Base-by-base conservation (phyloP, 2,329 filamentous ascomycete species). In the Aspergillus aculeatinus region DNA sequence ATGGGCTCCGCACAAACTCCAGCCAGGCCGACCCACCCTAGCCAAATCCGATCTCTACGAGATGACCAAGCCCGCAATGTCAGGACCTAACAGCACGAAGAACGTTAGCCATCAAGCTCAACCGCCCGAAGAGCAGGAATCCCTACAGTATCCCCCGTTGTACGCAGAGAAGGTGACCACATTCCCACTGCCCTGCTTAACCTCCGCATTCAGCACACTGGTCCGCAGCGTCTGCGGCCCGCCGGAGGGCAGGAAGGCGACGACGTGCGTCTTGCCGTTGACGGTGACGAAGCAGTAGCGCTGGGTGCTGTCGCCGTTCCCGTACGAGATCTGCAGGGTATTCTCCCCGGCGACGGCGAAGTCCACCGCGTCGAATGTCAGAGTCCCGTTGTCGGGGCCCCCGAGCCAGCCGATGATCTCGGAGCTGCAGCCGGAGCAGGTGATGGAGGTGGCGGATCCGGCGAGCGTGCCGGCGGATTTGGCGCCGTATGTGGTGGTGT, bases 331-430 rank as follows among this genome's bases (percentile, higher is more conserved):
- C 1, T 81, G 73, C 10, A 88, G 74, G 0, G 85, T 86, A 0
- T 79, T 83, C 12, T 76, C 69, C 0, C 79, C 81, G 0, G 78
- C 73, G 0, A 71, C 77, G 1, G 76, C 72, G 51, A 80, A 81
- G 16, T 72, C 73, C 2, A 87, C 76, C 4, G 73, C 74, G 0
- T 69, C 67, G 52, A 88, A 83, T 0, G 78, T 79, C 2, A 86
- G 73, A 0, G 75, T 80, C 0, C 82, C 83, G 0, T 73, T 74
- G 0, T 75, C 67, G 0, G 76, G 70, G 0, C 84, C 83, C 0
- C 86, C 86, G 3, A 84, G 76, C 31, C 84, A 87, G 0, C 87
- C 86, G 0, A 82, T 83, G 0, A 80, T 75, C 1, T 75, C 69
- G 2, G 73, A 70, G 2, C 79, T 79, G 70, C 86, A 88, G 1